Evolutionary conservation across 208 protist genomes (phyloP).

Genomic region (Naegleria gruberi): DNA sequence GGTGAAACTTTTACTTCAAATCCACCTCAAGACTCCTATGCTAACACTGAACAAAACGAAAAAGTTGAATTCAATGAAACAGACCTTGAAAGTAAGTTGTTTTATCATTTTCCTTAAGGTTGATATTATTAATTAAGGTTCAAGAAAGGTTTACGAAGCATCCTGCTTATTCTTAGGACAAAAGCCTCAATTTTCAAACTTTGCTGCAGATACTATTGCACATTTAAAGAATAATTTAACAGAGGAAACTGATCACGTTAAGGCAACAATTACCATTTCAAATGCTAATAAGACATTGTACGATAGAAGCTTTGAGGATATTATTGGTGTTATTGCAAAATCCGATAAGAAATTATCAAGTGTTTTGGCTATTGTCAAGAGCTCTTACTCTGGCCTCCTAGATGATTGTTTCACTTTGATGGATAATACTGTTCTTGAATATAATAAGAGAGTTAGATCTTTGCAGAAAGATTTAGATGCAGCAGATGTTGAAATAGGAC

Average conservation of each 20-base stretch:
- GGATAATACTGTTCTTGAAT: neutral
- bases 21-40: neutral
- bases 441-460: neutral
- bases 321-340: neutral
- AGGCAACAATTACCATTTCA: neutral
- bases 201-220: neutral
- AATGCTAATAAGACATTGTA: neutral
- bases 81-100: neutral
- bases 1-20: too few relatives aligned
- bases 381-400: neutral
- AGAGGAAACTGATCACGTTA: neutral
- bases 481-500: conserved; percentile 7
- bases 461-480: conserved; percentile 1
- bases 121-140: neutral
- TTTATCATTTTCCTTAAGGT: neutral
- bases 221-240: neutral
- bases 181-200: neutral
- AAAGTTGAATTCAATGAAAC: neutral
- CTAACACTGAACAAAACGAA: too few relatives aligned
- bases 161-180: neutral
- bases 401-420: neutral
- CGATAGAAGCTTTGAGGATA: neutral
- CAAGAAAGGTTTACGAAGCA: neutral
- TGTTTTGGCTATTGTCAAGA: neutral
- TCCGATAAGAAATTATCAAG: neutral